Conservation (phyloP, 768 basidiomycete genomes). For the Podaxis sp. region DNA sequence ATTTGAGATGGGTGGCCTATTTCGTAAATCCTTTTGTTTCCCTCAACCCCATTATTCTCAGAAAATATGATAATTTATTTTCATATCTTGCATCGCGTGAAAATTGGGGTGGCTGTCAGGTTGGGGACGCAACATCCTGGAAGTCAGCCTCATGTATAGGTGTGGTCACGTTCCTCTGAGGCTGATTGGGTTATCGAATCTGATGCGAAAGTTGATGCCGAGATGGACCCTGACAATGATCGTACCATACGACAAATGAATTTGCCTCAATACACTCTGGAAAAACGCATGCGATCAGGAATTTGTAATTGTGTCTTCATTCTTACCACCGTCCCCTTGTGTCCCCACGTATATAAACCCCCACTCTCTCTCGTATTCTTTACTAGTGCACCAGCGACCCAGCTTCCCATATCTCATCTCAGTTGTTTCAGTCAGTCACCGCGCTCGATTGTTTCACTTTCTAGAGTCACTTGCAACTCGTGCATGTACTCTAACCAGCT, state of each 20-base stretch:
- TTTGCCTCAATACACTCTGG: neutral
- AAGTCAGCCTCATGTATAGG: slow-evolving; percentile 1
- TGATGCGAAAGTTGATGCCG: slow-evolving; percentile 9
- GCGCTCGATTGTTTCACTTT: slow-evolving; percentile 17
- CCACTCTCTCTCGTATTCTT: slow-evolving; percentile 1
- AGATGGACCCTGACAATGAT: slow-evolving; percentile 12
- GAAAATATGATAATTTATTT: neutral
- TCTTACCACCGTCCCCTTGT: slow-evolving; percentile 1
- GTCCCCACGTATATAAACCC: slow-evolving; percentile 19
- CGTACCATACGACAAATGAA: neutral
- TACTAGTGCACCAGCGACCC: neutral
- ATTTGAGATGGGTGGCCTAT: neutral
- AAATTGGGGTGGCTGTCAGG: neutral
- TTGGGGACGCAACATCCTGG: neutral
- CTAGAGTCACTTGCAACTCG: slow-evolving; percentile 41
- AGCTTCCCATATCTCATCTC: slow-evolving; percentile 3
- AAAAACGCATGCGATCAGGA: neutral
- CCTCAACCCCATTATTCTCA: neutral
- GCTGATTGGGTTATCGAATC: neutral
- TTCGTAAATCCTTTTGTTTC: neutral
- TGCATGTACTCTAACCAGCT: slow-evolving; percentile 98
- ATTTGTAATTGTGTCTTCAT: slow-evolving; percentile 15
- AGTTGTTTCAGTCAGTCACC: slow-evolving; percentile 15
- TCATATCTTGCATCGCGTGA: neutral
- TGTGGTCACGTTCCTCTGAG: neutral